Evolutionary conservation across 2,329 filamentous ascomycete genomes (phyloP), one percentile per base, ranked within the genome.

Genomic region (Zelopaecilomyces penicillatus): DNA sequence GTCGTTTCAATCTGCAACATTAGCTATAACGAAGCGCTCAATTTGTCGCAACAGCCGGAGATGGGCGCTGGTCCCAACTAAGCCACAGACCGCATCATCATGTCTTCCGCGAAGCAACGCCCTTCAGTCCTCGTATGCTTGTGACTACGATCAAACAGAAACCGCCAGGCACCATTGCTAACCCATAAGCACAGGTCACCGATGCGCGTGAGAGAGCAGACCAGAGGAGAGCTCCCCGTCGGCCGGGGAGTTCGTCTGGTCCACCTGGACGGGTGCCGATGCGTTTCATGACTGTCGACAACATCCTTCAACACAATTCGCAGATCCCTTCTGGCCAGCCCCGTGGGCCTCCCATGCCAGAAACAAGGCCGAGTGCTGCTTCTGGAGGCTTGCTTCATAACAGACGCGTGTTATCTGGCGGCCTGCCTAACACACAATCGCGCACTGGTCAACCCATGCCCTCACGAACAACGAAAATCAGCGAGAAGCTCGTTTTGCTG

Each of bases 261-360:
- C 51, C 57, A 7, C 54, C 57, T 3, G 57, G 56, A 12, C 63
- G 61, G 11, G 56, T 61, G 53, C 71, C 75, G 54, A 90, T 80
- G 71, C 85, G 80, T 56, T 86, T 86, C 64, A 87, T 97, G 61
- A 83, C 81, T 1, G 91, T 98, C 64, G 93, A 98, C 68, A 95
- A 91, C 61, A 86, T 97, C 52, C 80, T 98, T 5, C 89, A 95
- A 63, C 87, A 95, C 69, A 85, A 89, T 48, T 93, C 88, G 41
- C 90, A 96, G 59, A 93, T 98, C 35, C 93, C 93, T 1, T 97
- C 93, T 0, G 90, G 89, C 57, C 91, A 96, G 64, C 87, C 88
- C 45, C 82, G 93, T 34, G 75, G 79, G 0, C 84, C 86, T 2
- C 83, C 80, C 5, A 69, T 72, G 30, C 65, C 71, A 29, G 66